These are phyloP conservation scores for Fusarium luffae DNA, from an alignment of 2,329 filamentous ascomycete species.

Conservation along the genomic window DNA sequence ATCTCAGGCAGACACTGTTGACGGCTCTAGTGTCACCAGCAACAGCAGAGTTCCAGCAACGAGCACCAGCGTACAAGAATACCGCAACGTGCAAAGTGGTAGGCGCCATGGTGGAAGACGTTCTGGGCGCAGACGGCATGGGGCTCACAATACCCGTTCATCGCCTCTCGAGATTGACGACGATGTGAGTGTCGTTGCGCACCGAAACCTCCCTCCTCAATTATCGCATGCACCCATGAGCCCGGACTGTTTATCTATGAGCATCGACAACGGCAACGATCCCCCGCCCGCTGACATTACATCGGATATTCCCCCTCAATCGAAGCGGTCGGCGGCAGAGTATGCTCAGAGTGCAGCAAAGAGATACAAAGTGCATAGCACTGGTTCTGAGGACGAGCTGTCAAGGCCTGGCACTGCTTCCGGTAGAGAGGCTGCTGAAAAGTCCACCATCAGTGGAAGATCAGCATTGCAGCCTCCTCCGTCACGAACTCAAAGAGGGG, in stretches of 20 bases:
- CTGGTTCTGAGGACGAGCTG: conserved; percentile 49
- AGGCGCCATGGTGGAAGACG: neutral
- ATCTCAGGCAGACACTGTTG: conserved; percentile 35
- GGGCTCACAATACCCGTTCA: neutral
- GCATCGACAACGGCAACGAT: conserved; percentile 1
- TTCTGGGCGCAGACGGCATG: conserved; percentile 18
- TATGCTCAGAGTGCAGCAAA: conserved; percentile 15
- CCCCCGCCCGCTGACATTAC: conserved; percentile 36
- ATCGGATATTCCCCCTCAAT: conserved; percentile 38
- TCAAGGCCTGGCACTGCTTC: conserved; percentile 1
- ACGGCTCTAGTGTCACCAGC: conserved; percentile 31
- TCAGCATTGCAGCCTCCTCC: conserved; percentile 12
- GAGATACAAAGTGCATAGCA: conserved; percentile 12
- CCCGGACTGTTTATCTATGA: conserved; percentile 40
- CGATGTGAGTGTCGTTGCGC: conserved; percentile 21
- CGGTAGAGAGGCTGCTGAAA: conserved; percentile 13
- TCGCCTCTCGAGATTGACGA: conserved; percentile 21
- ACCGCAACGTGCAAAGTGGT: conserved; percentile 31
- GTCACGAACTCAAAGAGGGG: conserved; percentile 35
- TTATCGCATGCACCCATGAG: conserved; percentile 20
- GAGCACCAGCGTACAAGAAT: conserved; percentile 32
- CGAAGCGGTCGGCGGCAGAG: conserved; percentile 17
- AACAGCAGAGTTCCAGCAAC: conserved; percentile 21
- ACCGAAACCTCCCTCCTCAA: conserved; percentile 30
- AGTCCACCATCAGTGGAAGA: conserved; percentile 22